phyloP scores from a whole-genome alignment of 2,329 filamentous ascomycete species.

The Pseudopyricularia javanii region DNA sequence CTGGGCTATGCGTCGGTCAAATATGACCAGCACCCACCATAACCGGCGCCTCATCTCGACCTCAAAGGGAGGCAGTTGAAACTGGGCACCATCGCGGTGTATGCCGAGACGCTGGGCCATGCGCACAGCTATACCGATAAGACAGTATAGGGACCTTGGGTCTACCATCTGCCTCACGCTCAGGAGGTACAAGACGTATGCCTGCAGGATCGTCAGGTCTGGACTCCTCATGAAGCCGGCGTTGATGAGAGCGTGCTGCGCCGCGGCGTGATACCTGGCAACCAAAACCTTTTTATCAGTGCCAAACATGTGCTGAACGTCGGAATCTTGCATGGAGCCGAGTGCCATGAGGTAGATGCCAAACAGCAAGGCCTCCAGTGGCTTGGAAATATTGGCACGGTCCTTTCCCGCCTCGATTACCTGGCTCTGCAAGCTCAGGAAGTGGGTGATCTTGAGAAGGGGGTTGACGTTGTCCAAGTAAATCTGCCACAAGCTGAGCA shows the following conservation, averaged over 20 bases:
- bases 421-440: conserved; percentile 50
- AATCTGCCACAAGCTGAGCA: conserved; percentile 55
- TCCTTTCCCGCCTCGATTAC: conserved; percentile 50
- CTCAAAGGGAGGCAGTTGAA: conserved; percentile 42
- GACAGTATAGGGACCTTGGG: conserved; percentile 45
- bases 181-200: conserved; percentile 51
- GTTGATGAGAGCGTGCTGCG: conserved; percentile 54
- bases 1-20: conserved; percentile 58
- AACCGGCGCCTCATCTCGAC: conserved; percentile 58
- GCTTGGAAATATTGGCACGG: conserved; percentile 37
- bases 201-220: conserved; percentile 55
- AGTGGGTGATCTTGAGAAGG: conserved; percentile 55
- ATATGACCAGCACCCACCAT: conserved; percentile 61
- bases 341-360: conserved; percentile 48
- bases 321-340: conserved; percentile 42
- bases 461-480: conserved; percentile 61
- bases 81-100: conserved; percentile 48
- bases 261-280: conserved; percentile 40
- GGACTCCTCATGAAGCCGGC: conserved; percentile 54
- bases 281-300: conserved; percentile 38
- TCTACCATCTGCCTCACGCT: conserved; percentile 46
- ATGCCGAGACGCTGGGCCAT: conserved; percentile 57
- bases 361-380: conserved; percentile 57
- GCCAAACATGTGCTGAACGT: conserved; percentile 37
- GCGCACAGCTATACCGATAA: conserved; percentile 54